Conservation (phyloP, 106 monocot species). For the Phalaenopsis aphrodite region DNA sequence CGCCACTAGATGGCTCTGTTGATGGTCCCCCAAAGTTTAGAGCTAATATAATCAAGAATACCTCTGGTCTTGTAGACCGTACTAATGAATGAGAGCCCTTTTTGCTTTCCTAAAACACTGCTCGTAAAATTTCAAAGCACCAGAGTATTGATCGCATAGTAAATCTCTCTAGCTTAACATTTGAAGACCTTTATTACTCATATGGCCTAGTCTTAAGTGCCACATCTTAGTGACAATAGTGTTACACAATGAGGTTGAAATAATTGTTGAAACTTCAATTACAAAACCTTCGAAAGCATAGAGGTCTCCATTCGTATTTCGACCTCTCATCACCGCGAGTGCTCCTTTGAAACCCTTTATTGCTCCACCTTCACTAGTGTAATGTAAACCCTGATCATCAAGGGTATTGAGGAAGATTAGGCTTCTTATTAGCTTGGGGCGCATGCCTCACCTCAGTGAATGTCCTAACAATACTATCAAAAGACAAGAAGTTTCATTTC, state of each 20-base stretch:
- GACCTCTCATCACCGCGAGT: not conserved
- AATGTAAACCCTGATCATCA: not conserved
- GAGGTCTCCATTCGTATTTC: not conserved
- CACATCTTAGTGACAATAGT: not conserved
- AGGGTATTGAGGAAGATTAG: not conserved
- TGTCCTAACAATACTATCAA: not conserved
- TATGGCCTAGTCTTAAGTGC: not conserved
- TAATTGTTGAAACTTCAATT: not conserved
- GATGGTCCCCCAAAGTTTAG: not conserved
- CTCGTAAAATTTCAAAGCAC: not conserved
- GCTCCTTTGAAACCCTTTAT: not conserved
- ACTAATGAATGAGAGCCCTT: not conserved
- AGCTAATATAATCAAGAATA: not conserved
- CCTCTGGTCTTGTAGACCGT: not conserved
- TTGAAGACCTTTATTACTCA: not conserved
- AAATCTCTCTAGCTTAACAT: not conserved
- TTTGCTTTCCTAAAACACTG: not conserved
- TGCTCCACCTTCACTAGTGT: not conserved
- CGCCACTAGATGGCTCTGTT: not conserved
- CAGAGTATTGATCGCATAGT: not conserved
- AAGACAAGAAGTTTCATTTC: not conserved
- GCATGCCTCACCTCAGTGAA: not conserved
- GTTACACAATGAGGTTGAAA: not conserved
- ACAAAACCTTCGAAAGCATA: not conserved
- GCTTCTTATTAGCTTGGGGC: not conserved